A percentile compares a stretch with the other conserved stretches of the same genome.
Evolutionary conservation across 2,329 filamentous ascomycete species (phyloP).

Genomic region (Hortaea werneckii): DNA sequence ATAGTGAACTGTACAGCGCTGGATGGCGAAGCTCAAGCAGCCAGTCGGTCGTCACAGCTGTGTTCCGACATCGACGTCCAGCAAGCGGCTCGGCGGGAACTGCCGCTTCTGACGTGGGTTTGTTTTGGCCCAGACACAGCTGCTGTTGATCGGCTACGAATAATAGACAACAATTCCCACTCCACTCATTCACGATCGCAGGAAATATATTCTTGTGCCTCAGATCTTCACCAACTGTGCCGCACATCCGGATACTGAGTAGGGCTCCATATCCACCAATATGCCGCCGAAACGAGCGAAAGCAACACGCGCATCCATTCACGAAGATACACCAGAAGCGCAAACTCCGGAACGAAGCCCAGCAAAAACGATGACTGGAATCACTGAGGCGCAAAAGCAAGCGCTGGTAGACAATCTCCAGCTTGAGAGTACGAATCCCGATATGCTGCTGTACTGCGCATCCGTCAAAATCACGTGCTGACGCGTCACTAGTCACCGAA

Average conservation of each 20-base stretch:
- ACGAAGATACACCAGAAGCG: slow-evolving; percentile 1
- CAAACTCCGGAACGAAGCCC: slow-evolving; percentile 14
- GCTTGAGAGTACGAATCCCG: slow-evolving; percentile 57
- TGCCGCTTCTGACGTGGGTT: slow-evolving; percentile 3
- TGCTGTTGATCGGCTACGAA: no score
- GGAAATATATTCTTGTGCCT: no score
- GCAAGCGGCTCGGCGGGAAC: slow-evolving; percentile 4
- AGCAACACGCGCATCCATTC: slow-evolving; percentile 2
- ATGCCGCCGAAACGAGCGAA: slow-evolving; percentile 5
- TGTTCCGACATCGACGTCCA: no score
- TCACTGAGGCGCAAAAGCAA: slow-evolving; percentile 59
- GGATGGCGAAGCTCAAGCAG: no score
- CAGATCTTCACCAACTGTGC: no score
- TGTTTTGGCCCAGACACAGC: slow-evolving; percentile 3
- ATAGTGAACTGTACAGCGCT: no score
- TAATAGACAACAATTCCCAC: no score
- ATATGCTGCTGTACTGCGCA: no score
- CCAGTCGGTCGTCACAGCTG: no score
- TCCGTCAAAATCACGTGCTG: no score
- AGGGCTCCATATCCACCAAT: neutral
- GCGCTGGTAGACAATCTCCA: slow-evolving; percentile 82
- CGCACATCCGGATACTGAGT: no score
- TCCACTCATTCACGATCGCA: no score
- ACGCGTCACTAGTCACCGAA: slow-evolving; percentile 58
- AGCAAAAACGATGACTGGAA: slow-evolving; percentile 14